These are phyloP conservation scores for Chaetomiaceae sp. DNA, from an alignment of 2,329 filamentous ascomycete species.

Conservation along the genomic window DNA sequence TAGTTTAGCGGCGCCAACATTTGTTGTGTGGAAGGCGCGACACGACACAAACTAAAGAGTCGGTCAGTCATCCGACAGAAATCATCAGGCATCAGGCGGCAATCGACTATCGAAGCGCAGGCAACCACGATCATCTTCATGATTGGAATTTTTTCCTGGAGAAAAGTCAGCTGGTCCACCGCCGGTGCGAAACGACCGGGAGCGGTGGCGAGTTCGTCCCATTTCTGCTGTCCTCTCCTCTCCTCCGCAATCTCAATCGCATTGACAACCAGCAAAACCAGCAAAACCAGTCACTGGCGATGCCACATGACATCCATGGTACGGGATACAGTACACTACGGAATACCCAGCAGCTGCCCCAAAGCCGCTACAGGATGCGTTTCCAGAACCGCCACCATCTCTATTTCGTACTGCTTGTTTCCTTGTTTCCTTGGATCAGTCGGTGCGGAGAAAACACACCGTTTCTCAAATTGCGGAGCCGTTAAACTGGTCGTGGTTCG, in stretches of 20 bases:
- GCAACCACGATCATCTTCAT: no score
- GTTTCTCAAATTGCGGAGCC: constrained; percentile 18
- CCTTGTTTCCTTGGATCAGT: neutral
- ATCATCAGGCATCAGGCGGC: no score
- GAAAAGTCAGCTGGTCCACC: no score
- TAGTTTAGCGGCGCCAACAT: neutral
- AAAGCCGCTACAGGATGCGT: neutral
- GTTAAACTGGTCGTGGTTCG: constrained; percentile 11
- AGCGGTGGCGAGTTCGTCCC: neutral
- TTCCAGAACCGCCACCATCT: constrained; percentile 2
- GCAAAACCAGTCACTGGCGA: constrained; percentile 15
- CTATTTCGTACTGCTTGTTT: neutral
- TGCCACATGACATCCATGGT: constrained; percentile 23
- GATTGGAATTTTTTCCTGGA: no score
- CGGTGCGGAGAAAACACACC: constrained; percentile 9
- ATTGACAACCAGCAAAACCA: constrained; percentile 23
- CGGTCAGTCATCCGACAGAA: no score
- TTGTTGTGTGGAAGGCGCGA: no score
- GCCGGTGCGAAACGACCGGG: no score
- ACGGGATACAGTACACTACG: no score
- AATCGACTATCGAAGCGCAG: no score
- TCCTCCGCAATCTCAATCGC: constrained; percentile 14
- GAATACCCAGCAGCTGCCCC: neutral
- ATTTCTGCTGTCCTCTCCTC: no score
- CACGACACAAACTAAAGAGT: no score